Percentiles rank a stretch among this genome's conserved stretches.
phyloP scores from a whole-genome alignment of 2,329 filamentous ascomycete genomes.

The Pseudogymnoascus sp. region DNA sequence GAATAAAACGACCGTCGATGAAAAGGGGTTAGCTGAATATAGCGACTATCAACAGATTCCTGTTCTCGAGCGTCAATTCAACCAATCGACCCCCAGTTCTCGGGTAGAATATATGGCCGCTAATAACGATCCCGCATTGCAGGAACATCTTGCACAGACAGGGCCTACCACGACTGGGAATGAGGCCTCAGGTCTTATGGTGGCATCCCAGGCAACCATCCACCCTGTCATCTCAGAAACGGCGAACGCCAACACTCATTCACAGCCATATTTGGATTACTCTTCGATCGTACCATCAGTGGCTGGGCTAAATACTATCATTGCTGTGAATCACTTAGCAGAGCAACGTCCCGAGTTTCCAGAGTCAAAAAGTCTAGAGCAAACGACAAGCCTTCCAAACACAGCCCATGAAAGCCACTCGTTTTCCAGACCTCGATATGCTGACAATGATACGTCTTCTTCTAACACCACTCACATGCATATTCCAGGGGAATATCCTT shows the following conservation, averaged over 20 bases:
- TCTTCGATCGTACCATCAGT: neutral
- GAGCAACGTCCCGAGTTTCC: neutral
- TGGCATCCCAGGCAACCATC: neutral
- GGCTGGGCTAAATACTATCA: neutral
- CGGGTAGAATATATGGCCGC: neutral
- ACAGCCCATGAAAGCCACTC: neutral
- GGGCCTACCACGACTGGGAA: neutral
- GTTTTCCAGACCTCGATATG: neutral
- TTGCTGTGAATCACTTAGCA: neutral
- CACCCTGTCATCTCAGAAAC: neutral
- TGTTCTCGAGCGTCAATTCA: neutral
- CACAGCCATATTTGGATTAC: neutral
- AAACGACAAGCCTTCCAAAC: neutral
- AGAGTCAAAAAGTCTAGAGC: neutral
- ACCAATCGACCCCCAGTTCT: neutral
- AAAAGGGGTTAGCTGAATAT: neutral
- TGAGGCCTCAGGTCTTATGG: neutral
- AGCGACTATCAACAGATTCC: neutral
- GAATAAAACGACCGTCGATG: neutral
- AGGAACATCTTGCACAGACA: neutral
- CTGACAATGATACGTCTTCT: neutral
- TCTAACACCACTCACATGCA: neutral
- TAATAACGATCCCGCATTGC: neutral
- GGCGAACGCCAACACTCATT: neutral
- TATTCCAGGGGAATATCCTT: constrained; percentile 8